phyloP scores from a whole-genome alignment of 164 flowering plant species.

The Litsea cubeba region DNA sequence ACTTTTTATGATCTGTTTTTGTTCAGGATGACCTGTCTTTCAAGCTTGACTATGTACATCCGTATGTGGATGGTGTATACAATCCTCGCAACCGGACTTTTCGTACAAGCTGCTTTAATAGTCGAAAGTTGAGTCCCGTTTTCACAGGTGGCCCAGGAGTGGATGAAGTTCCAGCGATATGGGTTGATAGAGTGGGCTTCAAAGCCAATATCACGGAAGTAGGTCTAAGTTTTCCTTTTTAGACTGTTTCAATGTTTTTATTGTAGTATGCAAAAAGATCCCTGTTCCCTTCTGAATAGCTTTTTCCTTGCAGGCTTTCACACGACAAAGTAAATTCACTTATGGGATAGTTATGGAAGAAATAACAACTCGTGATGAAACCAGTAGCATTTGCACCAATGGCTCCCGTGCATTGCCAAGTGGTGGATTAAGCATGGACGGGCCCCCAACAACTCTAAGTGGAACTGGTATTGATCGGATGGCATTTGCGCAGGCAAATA shows the following conservation, averaged over 20 bases:
- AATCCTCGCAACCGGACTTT: slow-evolving; percentile 82
- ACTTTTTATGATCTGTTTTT: neutral
- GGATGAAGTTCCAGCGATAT: slow-evolving; percentile 97
- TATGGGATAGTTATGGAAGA: slow-evolving; percentile 98
- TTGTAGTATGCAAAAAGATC: neutral
- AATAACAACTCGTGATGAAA: slow-evolving; percentile 94
- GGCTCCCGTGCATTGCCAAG: slow-evolving; percentile 90
- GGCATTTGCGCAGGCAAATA: slow-evolving; percentile 90
- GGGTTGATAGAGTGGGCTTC: slow-evolving; percentile 94
- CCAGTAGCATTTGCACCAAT: slow-evolving; percentile 74
- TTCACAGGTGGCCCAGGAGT: slow-evolving; percentile 98
- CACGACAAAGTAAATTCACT: slow-evolving; percentile 92
- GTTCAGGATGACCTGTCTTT: slow-evolving; percentile 94
- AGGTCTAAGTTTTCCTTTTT: slow-evolving; percentile 5
- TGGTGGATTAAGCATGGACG: slow-evolving; percentile 92
- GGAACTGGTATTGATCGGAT: slow-evolving; percentile 92
- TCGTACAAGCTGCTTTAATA: slow-evolving; percentile 85
- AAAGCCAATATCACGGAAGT: slow-evolving; percentile 97
- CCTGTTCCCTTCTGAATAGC: slow-evolving; percentile 2
- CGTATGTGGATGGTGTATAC: slow-evolving; percentile 80
- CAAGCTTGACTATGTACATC: slow-evolving; percentile 97
- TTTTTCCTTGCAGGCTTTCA: slow-evolving; percentile 57
- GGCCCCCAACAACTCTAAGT: slow-evolving; percentile 98
- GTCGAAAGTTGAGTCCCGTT: slow-evolving; percentile 94
- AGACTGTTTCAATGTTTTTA: neutral